Conservation (phyloP, 768 basidiomycete genomes). For the Leccinum arenicola region DNA sequence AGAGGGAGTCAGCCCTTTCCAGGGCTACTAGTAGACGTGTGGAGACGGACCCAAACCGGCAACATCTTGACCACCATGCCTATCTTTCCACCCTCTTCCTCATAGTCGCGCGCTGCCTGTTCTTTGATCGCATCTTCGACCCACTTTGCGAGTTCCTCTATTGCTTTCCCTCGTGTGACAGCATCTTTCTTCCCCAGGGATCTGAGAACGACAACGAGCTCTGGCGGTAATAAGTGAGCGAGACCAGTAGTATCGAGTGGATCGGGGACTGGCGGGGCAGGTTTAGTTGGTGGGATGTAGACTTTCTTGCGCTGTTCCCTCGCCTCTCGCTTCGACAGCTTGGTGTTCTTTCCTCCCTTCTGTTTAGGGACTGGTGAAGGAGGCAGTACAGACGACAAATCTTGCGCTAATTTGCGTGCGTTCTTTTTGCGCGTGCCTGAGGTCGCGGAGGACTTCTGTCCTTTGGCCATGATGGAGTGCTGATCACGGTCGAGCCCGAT, state of each 20-base stretch:
- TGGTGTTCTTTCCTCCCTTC: slow-evolving; percentile 49
- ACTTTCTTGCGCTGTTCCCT: slow-evolving; percentile 80
- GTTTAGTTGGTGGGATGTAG: slow-evolving; percentile 85
- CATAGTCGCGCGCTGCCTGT: slow-evolving; percentile 36
- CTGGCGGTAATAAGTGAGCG: slow-evolving; percentile 69
- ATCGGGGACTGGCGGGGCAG: slow-evolving; percentile 70
- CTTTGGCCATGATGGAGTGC: slow-evolving; percentile 38
- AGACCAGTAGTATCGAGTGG: slow-evolving; percentile 85
- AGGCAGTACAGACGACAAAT: slow-evolving; percentile 20
- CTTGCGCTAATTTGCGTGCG: slow-evolving; percentile 62
- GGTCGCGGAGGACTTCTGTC: slow-evolving; percentile 72
- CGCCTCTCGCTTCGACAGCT: slow-evolving; percentile 39
- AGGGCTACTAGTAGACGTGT: slow-evolving; percentile 1
- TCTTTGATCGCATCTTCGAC: slow-evolving; percentile 50
- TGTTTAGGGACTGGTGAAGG: slow-evolving; percentile 39
- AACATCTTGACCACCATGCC: slow-evolving; percentile 54
- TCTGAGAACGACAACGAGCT: slow-evolving; percentile 78
- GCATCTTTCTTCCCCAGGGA: slow-evolving; percentile 87
- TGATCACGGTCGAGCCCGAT: not conserved
- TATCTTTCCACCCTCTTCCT: slow-evolving; percentile 17
- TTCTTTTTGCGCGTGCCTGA: slow-evolving; percentile 93
- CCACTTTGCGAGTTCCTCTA: slow-evolving; percentile 81
- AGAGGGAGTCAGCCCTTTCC: slow-evolving; percentile 5
- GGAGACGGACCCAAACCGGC: slow-evolving; percentile 82
- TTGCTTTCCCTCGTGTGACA: slow-evolving; percentile 76